Evolutionary conservation across 1,139 yeast genomes (phyloP), one percentile per base, ranked within the genome.

Genomic region (Pichia sp.): DNA sequence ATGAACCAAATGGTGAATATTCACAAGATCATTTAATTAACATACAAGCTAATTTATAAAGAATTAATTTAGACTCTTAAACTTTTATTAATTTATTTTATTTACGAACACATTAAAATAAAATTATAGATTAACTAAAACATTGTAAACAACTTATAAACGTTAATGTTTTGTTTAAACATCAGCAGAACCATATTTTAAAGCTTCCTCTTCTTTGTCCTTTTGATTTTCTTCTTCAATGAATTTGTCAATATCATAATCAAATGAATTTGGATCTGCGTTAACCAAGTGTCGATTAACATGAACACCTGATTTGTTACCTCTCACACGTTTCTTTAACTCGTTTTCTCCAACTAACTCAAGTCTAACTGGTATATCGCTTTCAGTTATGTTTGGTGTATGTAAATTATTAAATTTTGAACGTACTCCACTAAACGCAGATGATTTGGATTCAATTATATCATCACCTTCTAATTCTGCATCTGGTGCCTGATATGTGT

Each of bases 211-310:
- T 3, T 43, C 38, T 22, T 43, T 45, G 29, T 66, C 70, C 3
- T 55, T 56, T 22, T 49, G 70, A 30, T 71, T 63, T 59, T 76
- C 77, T 57, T 78, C 80, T 45, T 71, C 68, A 50, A 76, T 75
- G 34, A 79, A 65, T 51, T 72, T 73, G 57, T 80, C 79, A 49
- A 80, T 65, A 44, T 76, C 78, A 56, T 77, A 73, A 57, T 73
- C 77, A 59, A 66, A 73, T 31, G 57, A 60, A 60, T 70, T 67
- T 5, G 76, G 75, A 55, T 72, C 58, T 9, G 47, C 28, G 42
- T 61, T 67, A 3, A 46, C 4, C 2, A 55, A 49, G 48, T 55
- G 50, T 58, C 44, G 38, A 13, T 18, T 22, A 16, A 34, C 2
- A 28, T 19, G 31, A 13, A 22, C 42, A 16, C 5, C 18, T 27